A percentile compares a stretch with the other conserved stretches of the same genome.
phyloP scores from a whole-genome alignment of 1,139 yeast genomes.

The Protomyces inundatus region DNA sequence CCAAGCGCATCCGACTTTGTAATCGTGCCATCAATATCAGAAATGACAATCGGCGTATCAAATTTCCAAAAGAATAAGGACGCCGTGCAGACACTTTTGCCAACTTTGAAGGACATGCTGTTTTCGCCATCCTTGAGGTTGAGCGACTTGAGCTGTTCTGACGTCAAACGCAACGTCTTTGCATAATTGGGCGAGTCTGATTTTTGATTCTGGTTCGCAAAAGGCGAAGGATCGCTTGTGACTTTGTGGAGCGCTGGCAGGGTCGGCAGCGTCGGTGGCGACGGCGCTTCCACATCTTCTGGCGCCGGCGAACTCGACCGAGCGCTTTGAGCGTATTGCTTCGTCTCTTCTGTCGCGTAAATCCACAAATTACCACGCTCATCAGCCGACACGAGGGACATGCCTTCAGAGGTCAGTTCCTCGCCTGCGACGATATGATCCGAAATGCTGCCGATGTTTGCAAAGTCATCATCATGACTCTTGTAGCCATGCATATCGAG shows the following conservation, averaged over 20 bases:
- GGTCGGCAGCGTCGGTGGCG: slow-evolving; percentile 33
- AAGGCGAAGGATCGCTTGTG: slow-evolving; percentile 27
- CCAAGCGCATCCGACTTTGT: slow-evolving; percentile 93
- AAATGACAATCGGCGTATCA: slow-evolving; percentile 82
- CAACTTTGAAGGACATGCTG: slow-evolving; percentile 71
- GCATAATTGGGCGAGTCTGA: slow-evolving; percentile 44
- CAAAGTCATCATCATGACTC: slow-evolving; percentile 28
- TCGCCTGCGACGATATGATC: slow-evolving; percentile 52
- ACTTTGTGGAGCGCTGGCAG: slow-evolving; percentile 15
- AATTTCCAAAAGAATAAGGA: slow-evolving; percentile 80
- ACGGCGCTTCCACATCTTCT: slow-evolving; percentile 8
- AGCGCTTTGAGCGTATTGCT: slow-evolving; percentile 31
- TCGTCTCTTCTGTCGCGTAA: slow-evolving; percentile 42
- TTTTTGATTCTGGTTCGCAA: slow-evolving; percentile 27
- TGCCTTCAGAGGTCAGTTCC: slow-evolving; percentile 52
- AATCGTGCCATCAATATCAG: slow-evolving; percentile 97
- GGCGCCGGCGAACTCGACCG: slow-evolving; percentile 21
- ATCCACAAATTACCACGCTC: slow-evolving; percentile 69
- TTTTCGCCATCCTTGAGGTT: slow-evolving; percentile 75
- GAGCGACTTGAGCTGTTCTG: slow-evolving; percentile 75
- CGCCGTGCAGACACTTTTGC: slow-evolving; percentile 69
- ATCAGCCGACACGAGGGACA: slow-evolving; percentile 53
- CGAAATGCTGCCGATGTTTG: slow-evolving; percentile 54
- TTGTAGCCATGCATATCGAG: slow-evolving; percentile 96
- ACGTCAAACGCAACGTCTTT: slow-evolving; percentile 83